phyloP scores from a whole-genome alignment of 139 green algal species.

The Desmodesmus armatus region DNA sequence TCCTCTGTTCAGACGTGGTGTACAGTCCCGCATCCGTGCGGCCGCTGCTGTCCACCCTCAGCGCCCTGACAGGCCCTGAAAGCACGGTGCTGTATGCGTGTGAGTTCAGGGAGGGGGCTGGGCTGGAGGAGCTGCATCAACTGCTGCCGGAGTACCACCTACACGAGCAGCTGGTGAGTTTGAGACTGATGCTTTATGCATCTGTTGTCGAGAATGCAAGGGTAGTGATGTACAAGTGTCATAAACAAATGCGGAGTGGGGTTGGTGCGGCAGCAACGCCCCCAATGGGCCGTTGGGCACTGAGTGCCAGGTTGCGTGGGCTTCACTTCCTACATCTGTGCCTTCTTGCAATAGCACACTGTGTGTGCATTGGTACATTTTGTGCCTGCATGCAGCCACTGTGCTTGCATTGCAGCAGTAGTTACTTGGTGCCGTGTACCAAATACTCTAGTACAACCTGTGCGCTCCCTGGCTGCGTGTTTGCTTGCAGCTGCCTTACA shows the following conservation, averaged over 20 bases:
- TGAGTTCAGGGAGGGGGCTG: constrained; percentile 21
- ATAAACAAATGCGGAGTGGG: too few species aligned
- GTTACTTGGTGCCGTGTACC: too few species aligned
- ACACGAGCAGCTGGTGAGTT: constrained; percentile 13
- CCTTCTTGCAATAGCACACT: too few species aligned
- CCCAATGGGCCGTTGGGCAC: too few species aligned
- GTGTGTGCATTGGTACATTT: too few species aligned
- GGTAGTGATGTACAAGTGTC: neutral
- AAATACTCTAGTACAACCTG: too few species aligned
- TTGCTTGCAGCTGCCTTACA: constrained; percentile 28
- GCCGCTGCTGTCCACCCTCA: constrained; percentile 43
- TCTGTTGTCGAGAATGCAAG: neutral
- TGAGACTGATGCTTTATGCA: neutral
- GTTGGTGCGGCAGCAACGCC: too few species aligned
- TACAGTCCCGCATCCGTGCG: constrained; percentile 46
- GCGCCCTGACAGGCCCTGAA: constrained; percentile 13
- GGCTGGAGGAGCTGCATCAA: constrained; percentile 12
- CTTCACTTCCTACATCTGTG: too few species aligned
- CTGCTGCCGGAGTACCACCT: neutral
- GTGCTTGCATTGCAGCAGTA: too few species aligned
- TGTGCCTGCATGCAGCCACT: too few species aligned
- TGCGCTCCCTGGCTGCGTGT: too few species aligned
- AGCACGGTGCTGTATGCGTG: neutral
- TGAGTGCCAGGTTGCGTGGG: too few species aligned
- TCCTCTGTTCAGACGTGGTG: constrained; percentile 61